These are phyloP conservation scores for Amanita brunnescens DNA, from an alignment of 768 basidiomycete genomes.

Conservation along the genomic window DNA sequence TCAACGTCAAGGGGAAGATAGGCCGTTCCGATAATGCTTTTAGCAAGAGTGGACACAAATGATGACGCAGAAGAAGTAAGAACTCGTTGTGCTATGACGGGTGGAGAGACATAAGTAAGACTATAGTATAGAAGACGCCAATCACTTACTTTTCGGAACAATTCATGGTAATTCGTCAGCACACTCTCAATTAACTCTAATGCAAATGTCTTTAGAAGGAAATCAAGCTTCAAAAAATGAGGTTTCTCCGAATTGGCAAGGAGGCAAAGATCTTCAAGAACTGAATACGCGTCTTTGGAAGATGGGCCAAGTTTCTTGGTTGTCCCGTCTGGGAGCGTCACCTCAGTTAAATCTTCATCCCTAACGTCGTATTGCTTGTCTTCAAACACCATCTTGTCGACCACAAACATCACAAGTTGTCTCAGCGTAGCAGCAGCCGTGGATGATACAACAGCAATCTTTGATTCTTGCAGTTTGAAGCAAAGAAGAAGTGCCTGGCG, in stretches of 20 bases:
- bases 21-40: constrained; percentile 78
- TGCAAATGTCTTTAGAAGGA: constrained; percentile 87
- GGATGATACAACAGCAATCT: constrained; percentile 92
- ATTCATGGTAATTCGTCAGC: constrained; percentile 81
- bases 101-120: neutral
- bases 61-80: constrained; percentile 77
- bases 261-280: constrained; percentile 90
- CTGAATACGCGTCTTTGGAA: constrained; percentile 74
- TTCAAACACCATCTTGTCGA: constrained; percentile 87
- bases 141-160: constrained; percentile 62
- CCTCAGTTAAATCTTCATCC: constrained; percentile 28
- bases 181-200: constrained; percentile 97
- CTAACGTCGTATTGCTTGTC: constrained; percentile 38
- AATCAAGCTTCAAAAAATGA: constrained; percentile 71
- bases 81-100: constrained; percentile 73
- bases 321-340: constrained; percentile 60
- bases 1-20: constrained; percentile 79
- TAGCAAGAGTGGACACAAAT: constrained; percentile 84
- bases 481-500: constrained; percentile 80
- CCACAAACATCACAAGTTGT: constrained; percentile 95
- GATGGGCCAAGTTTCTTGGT: constrained; percentile 60
- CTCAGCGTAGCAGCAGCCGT: constrained; percentile 95
- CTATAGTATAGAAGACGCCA: neutral
- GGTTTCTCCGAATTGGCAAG: constrained; percentile 79
- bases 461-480: constrained; percentile 92